Conservation (phyloP, 768 basidiomycete genomes). For the Plicaturopsis crispa region DNA sequence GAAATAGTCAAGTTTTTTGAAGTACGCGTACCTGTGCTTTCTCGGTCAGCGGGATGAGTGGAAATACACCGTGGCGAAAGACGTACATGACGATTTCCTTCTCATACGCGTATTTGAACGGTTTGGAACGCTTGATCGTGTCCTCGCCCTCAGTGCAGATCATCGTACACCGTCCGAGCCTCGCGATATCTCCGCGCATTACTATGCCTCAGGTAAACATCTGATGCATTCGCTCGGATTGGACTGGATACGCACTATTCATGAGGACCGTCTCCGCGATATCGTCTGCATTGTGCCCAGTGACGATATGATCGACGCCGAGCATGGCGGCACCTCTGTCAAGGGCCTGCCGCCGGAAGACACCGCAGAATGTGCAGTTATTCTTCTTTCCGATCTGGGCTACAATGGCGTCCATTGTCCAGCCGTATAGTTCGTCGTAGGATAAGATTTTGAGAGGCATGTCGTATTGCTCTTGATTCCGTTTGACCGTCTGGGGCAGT, state of each 20-base stretch:
- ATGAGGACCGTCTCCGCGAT: slow-evolving; percentile 98
- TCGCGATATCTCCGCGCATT: slow-evolving; percentile 95
- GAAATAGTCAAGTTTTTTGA: slow-evolving; percentile 98
- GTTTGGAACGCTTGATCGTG: slow-evolving; percentile 93
- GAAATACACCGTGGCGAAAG: slow-evolving; percentile 4
- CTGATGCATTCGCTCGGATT: not conserved
- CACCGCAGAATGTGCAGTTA: slow-evolving; percentile 99
- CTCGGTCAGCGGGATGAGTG: slow-evolving; percentile 6
- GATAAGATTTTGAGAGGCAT: slow-evolving; percentile 95
- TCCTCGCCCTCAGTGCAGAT: slow-evolving; percentile 97
- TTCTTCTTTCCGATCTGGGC: slow-evolving; percentile 94
- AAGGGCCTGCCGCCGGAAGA: slow-evolving; percentile 92
- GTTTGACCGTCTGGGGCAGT: slow-evolving; percentile 78
- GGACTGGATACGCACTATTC: slow-evolving; percentile 67
- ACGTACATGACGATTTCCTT: slow-evolving; percentile 98
- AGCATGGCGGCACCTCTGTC: slow-evolving; percentile 89
- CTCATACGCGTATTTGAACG: slow-evolving; percentile 99
- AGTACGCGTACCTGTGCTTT: slow-evolving; percentile 85
- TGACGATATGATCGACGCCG: slow-evolving; percentile 94
- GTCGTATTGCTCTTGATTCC: slow-evolving; percentile 91
- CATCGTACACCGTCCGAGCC: slow-evolving; percentile 86
- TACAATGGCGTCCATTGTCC: slow-evolving; percentile 99
- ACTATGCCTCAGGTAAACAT: slow-evolving; percentile 39
- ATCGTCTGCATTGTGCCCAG: slow-evolving; percentile 98
- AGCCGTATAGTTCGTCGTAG: slow-evolving; percentile 95